Percentiles rank a stretch among this genome's conserved stretches.
Conservation (phyloP, 2,329 filamentous ascomycete species). For the Aspergillus sojae region DNA sequence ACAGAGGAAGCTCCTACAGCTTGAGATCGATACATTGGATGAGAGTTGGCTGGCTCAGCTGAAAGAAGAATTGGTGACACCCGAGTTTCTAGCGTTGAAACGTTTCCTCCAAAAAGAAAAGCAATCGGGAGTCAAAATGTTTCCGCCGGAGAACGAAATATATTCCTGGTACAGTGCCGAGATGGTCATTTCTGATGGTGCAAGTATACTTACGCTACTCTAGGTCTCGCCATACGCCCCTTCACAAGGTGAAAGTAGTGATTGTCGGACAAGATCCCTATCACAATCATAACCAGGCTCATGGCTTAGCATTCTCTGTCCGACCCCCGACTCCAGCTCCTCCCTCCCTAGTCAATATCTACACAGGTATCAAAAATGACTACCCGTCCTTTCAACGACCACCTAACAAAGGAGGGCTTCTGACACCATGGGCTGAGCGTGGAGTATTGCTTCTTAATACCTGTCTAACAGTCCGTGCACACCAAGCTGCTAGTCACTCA, state of each 20-base stretch:
- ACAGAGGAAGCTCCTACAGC: conserved; percentile 76
- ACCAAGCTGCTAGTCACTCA: conserved; percentile 83
- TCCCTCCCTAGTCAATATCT: conserved; percentile 92
- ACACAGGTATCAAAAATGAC: conserved; percentile 81
- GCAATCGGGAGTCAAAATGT: conserved; percentile 73
- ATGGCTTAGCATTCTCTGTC: conserved; percentile 94
- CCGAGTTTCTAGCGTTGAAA: conserved; percentile 86
- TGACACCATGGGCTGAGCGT: conserved; percentile 91
- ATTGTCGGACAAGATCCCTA: conserved; percentile 97
- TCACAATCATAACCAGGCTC: conserved; percentile 92
- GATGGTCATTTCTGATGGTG: not conserved
- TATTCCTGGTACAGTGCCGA: conserved; percentile 77
- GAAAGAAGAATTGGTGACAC: conserved; percentile 79
- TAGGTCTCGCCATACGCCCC: conserved; percentile 92
- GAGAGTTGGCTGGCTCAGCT: conserved; percentile 88
- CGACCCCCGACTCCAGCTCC: conserved; percentile 85
- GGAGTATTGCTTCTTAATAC: conserved; percentile 94
- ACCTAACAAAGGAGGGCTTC: conserved; percentile 74
- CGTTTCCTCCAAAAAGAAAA: conserved; percentile 80
- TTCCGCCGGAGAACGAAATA: conserved; percentile 83
- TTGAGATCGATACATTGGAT: conserved; percentile 91
- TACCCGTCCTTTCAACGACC: conserved; percentile 79
- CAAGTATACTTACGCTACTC: conserved; percentile 21
- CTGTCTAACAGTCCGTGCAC: conserved; percentile 87
- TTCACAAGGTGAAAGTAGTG: conserved; percentile 85